Percentiles rank a stretch among this genome's conserved stretches.
These are phyloP conservation scores for Serendipita indica DNA, from an alignment of 768 basidiomycete species.

Conservation along the genomic window DNA sequence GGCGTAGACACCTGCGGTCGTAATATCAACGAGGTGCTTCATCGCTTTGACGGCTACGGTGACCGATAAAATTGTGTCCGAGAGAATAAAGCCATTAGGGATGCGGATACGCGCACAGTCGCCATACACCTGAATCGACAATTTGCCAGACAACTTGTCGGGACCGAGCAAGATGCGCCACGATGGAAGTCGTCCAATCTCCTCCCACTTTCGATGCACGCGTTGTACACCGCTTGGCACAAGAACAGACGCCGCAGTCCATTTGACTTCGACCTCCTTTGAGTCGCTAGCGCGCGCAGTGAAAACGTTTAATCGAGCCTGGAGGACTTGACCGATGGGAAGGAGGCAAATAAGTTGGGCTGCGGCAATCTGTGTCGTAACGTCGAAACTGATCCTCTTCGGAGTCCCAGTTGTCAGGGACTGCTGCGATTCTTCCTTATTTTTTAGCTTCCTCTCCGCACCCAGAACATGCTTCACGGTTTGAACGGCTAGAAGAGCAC, in stretches of 20 bases:
- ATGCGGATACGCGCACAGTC: constrained; percentile 63
- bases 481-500: constrained; percentile 43
- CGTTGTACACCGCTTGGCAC: neutral
- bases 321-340: neutral
- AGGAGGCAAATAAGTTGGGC: constrained; percentile 5
- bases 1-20: constrained; percentile 35
- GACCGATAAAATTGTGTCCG: constrained; percentile 60
- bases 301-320: neutral
- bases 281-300: neutral
- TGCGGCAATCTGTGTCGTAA: neutral
- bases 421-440: neutral
- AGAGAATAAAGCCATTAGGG: constrained; percentile 60
- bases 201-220: constrained; percentile 47
- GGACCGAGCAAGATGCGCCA: constrained; percentile 31
- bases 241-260: constrained; percentile 2
- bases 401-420: neutral
- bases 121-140: constrained; percentile 34
- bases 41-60: constrained; percentile 54
- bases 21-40: constrained; percentile 50
- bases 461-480: constrained; percentile 31
- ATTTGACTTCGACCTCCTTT: constrained; percentile 1
- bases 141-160: constrained; percentile 22
- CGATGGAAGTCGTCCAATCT: constrained; percentile 44
- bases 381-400: neutral
- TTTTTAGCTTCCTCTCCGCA: neutral